Base-by-base conservation (phyloP, 202 grass and related monocot genomes). In the Elaeis oleifera region DNA sequence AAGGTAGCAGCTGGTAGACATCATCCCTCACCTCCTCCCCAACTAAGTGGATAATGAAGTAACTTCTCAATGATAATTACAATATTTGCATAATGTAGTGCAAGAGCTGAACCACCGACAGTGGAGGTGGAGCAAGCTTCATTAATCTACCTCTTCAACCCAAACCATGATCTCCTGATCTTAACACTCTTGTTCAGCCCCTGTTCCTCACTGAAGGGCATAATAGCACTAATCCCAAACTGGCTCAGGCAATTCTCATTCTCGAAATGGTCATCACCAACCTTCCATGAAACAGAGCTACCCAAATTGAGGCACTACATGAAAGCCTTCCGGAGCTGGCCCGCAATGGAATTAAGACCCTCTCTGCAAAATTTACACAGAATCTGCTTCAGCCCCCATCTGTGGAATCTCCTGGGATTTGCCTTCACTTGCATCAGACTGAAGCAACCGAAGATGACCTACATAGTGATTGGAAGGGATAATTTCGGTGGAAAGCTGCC, bases 61-160 rank as follows among this genome's bases (percentile, higher is more conserved):
- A 99, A 55, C 75, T 99, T 99, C 81, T 94, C 88, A 0, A 99
- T 75, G 64, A 99, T 99, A 24, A 99, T 79, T 53, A 99, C 61
- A 20, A 99, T 73, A 32, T 99, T 99, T 0, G 94, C 85, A 20
- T 94, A 99, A 61, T 99, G 94, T 56, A 89, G 61, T 26, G 88
- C 85, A 0, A 99, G 78, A n/a, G 82, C 78, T 2, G 94, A 99
- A 5, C 94, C 94, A 0, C 94, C 94, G 15, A 99, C 68, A 0
- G 88, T 99, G 23, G 88, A 84, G 1, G 65, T 0, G 80, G 69
- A 16, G 94, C 94, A 3, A 99, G 76, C 6, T 72, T 82, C n/a
- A 79, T 89, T 49, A 99, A 75, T 0, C 75, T 87, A 70, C 80
- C 20, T 89, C 71, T 89, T 96, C 3, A 85, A 85, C 23, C 94